Evolutionary conservation across 805 yeast species (phyloP).

Genomic region (Myxozyma melibiosi): DNA sequence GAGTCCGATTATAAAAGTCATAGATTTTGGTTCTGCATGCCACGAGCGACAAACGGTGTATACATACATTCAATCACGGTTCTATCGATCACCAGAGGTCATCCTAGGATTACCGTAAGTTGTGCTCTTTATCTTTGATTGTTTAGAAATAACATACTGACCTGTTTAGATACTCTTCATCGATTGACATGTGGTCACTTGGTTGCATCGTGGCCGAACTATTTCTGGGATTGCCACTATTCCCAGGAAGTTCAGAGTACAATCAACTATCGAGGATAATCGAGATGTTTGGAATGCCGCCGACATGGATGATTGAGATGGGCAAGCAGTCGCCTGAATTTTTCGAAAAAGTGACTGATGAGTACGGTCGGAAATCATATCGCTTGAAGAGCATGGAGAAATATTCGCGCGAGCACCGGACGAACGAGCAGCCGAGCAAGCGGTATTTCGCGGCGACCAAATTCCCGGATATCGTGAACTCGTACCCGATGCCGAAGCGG

Average conservation of each 20-base stretch:
- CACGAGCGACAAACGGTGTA: constrained; percentile 75
- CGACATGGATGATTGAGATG: constrained; percentile 95
- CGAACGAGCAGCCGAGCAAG: constrained; percentile 75
- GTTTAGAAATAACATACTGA: background rate
- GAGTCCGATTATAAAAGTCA: constrained; percentile 83
- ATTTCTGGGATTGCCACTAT: constrained; percentile 86
- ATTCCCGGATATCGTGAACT: constrained; percentile 71
- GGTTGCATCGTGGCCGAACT: constrained; percentile 92
- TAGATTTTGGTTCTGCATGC: constrained; percentile 76
- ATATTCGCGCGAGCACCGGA: constrained; percentile 49
- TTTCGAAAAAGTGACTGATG: constrained; percentile 52
- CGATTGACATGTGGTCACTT: constrained; percentile 97
- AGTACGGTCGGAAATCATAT: constrained; percentile 43
- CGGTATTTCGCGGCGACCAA: constrained; percentile 71
- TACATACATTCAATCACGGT: constrained; percentile 93
- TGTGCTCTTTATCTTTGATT: background rate
- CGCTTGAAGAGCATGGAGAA: constrained; percentile 56
- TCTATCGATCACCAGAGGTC: constrained; percentile 94
- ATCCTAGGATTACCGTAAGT: constrained; percentile 77
- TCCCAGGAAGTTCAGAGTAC: constrained; percentile 93
- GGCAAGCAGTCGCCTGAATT: constrained; percentile 81
- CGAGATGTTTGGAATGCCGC: constrained; percentile 77
- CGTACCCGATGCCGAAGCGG: constrained; percentile 56
- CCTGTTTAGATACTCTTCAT: constrained; percentile 57
- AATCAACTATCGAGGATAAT: constrained; percentile 84